These are phyloP conservation scores for Cardiosporidium cionae DNA, from an alignment of 169 alveolate genomes.

Conservation along the genomic window DNA sequence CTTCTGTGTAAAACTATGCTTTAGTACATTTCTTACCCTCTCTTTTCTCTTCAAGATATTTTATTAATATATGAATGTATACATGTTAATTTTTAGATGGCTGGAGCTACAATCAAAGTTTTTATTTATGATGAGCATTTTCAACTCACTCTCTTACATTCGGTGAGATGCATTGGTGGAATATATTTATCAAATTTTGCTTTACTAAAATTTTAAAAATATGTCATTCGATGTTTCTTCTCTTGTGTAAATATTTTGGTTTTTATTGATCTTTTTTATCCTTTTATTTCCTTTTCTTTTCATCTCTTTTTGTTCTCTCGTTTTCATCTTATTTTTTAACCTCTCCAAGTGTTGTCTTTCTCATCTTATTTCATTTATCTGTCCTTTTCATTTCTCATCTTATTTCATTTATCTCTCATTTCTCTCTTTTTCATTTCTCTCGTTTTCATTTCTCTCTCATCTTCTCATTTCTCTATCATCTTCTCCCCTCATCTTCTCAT, in stretches of 20 bases:
- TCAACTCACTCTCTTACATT: constrained; percentile 41
- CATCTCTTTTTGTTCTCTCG: not conserved
- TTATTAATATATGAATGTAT: not conserved
- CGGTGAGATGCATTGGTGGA: constrained; percentile 8
- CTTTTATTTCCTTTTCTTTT: not conserved
- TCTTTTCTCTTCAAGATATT: not conserved
- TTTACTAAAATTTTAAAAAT: not conserved
- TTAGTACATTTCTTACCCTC: too few species aligned
- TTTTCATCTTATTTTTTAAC: not conserved
- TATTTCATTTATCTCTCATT: not conserved
- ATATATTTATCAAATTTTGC: not conserved
- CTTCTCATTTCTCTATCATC: not conserved
- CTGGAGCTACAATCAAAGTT: constrained; percentile 39
- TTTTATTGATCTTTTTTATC: not conserved
- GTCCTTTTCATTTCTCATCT: not conserved
- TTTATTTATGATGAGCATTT: constrained; percentile 46
- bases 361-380: not conserved
- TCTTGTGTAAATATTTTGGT: not conserved
- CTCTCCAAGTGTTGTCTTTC: not conserved
- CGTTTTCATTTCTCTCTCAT: not conserved
- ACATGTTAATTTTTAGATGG: not conserved
- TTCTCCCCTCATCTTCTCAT: not conserved
- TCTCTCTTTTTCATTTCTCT: not conserved
- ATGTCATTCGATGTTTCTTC: not conserved
- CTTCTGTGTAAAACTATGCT: too few species aligned